A percentile compares a stretch with the other conserved stretches of the same genome.
Evolutionary conservation across 1,284 basidiomycete genomes (phyloP).

Genomic region (Cutaneotrichosporon curvatum): DNA sequence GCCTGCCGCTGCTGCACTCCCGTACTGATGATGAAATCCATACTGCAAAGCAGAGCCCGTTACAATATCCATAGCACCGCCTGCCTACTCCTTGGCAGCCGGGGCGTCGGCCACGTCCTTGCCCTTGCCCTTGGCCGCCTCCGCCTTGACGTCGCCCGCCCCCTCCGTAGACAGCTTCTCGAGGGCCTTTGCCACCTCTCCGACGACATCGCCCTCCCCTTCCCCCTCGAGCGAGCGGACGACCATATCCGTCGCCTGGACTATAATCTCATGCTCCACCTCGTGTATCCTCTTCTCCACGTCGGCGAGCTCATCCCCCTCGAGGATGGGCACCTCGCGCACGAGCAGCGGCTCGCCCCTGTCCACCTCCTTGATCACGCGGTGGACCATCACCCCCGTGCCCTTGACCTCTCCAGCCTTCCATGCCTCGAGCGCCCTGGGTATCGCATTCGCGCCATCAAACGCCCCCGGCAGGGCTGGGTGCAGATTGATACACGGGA

Average conservation of each 20-base stretch:
- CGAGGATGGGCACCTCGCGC: slow-evolving; percentile 63
- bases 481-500: slow-evolving; percentile 93
- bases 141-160: too few species aligned
- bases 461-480: slow-evolving; percentile 92
- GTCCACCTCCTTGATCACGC: slow-evolving; percentile 89
- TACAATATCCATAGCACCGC: too few species aligned
- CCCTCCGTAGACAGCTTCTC: too few species aligned
- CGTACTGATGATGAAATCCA: too few species aligned
- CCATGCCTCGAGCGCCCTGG: slow-evolving; percentile 82
- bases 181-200: too few species aligned
- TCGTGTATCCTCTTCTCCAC: slow-evolving; percentile 75
- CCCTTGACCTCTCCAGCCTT: slow-evolving; percentile 66
- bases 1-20: too few species aligned
- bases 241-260: slow-evolving; percentile 67
- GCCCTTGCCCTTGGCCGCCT: too few species aligned
- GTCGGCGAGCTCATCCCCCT: slow-evolving; percentile 64
- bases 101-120: too few species aligned
- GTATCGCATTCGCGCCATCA: slow-evolving; percentile 85
- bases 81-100: too few species aligned
- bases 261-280: slow-evolving; percentile 85
- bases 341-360: slow-evolving; percentile 81
- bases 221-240: slow-evolving; percentile 50
- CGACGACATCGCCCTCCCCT: background rate
- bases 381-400: slow-evolving; percentile 90
- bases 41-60: too few species aligned